These are phyloP conservation scores for Amanita subjunquillea DNA, from an alignment of 768 basidiomycete species.

Conservation along the genomic window DNA sequence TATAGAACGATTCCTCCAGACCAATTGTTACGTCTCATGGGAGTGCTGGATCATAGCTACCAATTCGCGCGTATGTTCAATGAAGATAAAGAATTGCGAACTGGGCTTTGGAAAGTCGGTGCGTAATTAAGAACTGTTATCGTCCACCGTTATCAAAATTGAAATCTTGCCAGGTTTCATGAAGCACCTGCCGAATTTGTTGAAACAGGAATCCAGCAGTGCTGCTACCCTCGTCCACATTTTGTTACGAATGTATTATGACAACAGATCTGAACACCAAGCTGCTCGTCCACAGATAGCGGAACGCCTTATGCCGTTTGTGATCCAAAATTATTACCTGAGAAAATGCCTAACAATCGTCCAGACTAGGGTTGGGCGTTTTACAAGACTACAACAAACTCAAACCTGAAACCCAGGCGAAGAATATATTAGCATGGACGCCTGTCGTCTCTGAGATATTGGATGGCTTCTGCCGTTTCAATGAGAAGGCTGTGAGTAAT, in stretches of 20 bases:
- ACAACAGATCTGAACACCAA: constrained; percentile 81
- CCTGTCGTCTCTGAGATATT: constrained; percentile 97
- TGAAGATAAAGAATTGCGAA: constrained; percentile 94
- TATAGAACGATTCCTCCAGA: constrained; percentile 92
- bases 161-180: constrained; percentile 68
- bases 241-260: constrained; percentile 88
- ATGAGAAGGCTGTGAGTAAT: constrained; percentile 76
- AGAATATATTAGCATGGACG: constrained; percentile 96
- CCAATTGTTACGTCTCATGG: constrained; percentile 88
- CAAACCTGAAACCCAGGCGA: constrained; percentile 81
- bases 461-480: constrained; percentile 82
- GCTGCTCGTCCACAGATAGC: constrained; percentile 73
- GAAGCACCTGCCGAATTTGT: constrained; percentile 95
- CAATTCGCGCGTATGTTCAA: constrained; percentile 97
- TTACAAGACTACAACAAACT: constrained; percentile 87
- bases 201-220: constrained; percentile 97
- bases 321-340: constrained; percentile 7
- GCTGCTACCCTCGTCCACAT: constrained; percentile 92
- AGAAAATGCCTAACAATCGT: constrained; percentile 4
- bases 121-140: neutral
- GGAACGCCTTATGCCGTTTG: constrained; percentile 61
- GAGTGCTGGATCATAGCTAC: constrained; percentile 93
- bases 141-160: neutral
- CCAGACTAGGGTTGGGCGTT: constrained; percentile 79
- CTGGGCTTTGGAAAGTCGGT: constrained; percentile 99